phyloP scores from a whole-genome alignment of 306 rosid species.

The Clitoria ternatea region DNA sequence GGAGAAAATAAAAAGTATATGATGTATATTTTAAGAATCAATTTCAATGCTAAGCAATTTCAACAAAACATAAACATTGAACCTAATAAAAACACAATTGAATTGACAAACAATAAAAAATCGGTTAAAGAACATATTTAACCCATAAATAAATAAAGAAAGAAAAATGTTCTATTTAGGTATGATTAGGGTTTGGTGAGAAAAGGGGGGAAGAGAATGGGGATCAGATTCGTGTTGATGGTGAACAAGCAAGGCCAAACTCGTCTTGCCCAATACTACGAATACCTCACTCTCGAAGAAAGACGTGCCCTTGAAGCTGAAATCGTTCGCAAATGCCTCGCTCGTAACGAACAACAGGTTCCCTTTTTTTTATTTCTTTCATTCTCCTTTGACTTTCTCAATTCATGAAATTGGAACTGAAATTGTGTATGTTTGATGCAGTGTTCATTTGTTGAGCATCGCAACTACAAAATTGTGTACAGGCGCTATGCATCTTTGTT shows the following conservation, averaged over 20 bases:
- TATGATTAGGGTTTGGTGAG: no score
- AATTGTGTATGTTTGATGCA: no score
- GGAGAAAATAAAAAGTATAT: no score
- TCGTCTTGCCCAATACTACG: conserved; percentile 94
- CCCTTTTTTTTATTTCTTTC: not conserved
- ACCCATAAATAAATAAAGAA: no score
- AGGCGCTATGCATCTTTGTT: conserved; percentile 94
- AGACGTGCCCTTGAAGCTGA: conserved; percentile 88
- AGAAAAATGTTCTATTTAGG: no score
- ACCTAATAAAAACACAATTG: no score
- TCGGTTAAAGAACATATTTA: no score
- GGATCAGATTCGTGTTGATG: conserved; percentile 92
- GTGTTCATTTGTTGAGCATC: conserved; percentile 99
- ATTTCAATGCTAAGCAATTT: no score
- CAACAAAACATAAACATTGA: no score
- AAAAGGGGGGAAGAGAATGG: conserved; percentile 40
- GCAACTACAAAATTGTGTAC: conserved; percentile 93
- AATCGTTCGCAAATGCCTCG: conserved; percentile 93
- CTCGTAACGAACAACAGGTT: conserved; percentile 88
- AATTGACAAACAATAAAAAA: no score
- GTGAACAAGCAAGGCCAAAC: conserved; percentile 96
- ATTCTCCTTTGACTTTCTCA: not conserved
- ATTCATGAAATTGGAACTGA: no score
- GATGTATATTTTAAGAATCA: no score
- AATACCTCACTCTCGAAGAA: conserved; percentile 81